phyloP scores from a whole-genome alignment of 768 basidiomycete species.

The Chalciporus pseudorubinellus region DNA sequence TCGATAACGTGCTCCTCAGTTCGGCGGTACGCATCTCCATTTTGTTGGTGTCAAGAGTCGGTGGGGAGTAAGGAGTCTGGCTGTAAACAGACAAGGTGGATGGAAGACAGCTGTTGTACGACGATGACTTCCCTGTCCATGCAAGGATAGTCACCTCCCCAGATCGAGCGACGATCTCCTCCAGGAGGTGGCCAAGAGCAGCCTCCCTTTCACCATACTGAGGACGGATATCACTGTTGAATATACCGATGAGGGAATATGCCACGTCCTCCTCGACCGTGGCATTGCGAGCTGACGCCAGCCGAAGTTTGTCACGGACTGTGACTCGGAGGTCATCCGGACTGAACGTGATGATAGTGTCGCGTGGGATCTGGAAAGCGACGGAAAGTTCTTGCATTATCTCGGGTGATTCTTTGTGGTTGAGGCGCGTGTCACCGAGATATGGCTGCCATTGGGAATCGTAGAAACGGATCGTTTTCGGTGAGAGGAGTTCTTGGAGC shows the following conservation, averaged over 20 bases:
- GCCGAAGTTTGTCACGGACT: neutral
- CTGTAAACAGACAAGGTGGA: no score
- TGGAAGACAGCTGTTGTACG: neutral
- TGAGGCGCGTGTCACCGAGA: neutral
- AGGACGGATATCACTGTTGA: neutral
- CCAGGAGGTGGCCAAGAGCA: neutral
- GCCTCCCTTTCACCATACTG: neutral
- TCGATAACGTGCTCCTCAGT: no score
- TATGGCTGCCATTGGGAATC: constrained; percentile 3
- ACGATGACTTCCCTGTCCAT: neutral
- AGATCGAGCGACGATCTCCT: neutral
- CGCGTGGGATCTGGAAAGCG: neutral
- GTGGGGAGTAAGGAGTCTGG: no score
- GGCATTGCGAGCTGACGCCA: neutral
- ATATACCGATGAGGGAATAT: neutral
- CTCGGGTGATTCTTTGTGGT: neutral
- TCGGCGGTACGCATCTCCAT: no score
- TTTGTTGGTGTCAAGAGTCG: no score
- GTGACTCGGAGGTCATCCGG: neutral
- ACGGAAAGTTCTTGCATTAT: constrained; percentile 3
- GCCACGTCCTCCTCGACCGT: neutral
- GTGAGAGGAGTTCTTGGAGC: no score
- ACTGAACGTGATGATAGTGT: neutral
- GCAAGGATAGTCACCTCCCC: neutral
- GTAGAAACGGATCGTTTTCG: constrained; percentile 7